phyloP scores from a whole-genome alignment of 768 basidiomycete species.

The Termitomyces sp. region DNA sequence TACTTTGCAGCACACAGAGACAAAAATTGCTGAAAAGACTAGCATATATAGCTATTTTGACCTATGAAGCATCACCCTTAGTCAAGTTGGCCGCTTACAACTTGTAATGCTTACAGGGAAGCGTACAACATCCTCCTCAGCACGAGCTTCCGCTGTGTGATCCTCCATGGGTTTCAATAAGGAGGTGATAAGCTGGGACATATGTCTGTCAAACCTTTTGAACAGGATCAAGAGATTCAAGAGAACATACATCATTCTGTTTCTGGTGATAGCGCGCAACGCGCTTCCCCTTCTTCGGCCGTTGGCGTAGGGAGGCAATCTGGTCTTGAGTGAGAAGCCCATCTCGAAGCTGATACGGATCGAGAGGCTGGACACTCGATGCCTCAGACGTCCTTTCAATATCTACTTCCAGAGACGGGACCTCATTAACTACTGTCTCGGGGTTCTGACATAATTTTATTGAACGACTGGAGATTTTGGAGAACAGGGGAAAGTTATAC shows the following conservation, averaged over 20 bases:
- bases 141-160: conserved; percentile 79
- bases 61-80: conserved; percentile 37
- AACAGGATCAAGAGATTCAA: background rate
- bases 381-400: conserved; percentile 42
- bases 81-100: background rate
- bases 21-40: conserved; percentile 77
- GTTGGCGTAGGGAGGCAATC: conserved; percentile 59
- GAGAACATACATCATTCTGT: conserved; percentile 64
- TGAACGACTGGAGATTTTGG: conserved; percentile 4
- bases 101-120: conserved; percentile 50
- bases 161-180: conserved; percentile 90
- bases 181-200: conserved; percentile 71
- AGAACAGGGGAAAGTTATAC: conserved; percentile 23
- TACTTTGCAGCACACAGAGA: conserved; percentile 73
- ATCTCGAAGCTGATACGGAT: conserved; percentile 67
- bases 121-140: conserved; percentile 64
- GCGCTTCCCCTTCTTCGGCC: conserved; percentile 52
- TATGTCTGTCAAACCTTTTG: background rate
- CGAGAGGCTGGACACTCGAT: conserved; percentile 35
- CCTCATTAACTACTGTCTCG: conserved; percentile 48
- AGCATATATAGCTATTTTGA: conserved; percentile 85
- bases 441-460: conserved; percentile 33
- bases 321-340: conserved; percentile 63
- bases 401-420: conserved; percentile 38
- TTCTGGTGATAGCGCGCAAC: conserved; percentile 65